Percentiles rank a stretch among this genome's conserved stretches.
phyloP scores from a whole-genome alignment of 177 flowering plant species.

The Tripterygium wilfordii region DNA sequence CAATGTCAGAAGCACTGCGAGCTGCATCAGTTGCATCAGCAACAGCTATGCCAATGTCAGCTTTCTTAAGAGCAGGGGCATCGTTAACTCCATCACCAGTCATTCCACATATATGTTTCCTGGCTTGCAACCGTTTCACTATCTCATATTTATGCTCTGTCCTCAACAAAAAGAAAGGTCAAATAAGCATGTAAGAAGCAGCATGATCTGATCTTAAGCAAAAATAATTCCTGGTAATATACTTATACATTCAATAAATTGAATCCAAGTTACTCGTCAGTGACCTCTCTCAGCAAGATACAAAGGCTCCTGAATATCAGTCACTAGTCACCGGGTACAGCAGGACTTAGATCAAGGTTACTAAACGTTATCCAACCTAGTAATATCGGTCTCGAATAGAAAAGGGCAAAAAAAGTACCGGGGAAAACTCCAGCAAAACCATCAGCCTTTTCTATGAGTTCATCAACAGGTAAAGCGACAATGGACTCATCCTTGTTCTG shows the following conservation, averaged over 20 bases:
- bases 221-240: too few species aligned
- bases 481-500: constrained; percentile 74
- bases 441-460: constrained; percentile 79
- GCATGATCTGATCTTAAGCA: too few species aligned
- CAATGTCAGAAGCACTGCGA: constrained; percentile 92
- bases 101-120: constrained; percentile 88
- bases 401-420: constrained; percentile 28
- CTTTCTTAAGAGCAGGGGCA: constrained; percentile 90
- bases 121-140: constrained; percentile 78
- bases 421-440: constrained; percentile 93
- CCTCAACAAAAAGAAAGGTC: constrained; percentile 4
- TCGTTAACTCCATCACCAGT: constrained; percentile 95
- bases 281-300: too few species aligned
- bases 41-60: constrained; percentile 93
- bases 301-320: too few species aligned
- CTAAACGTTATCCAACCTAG: background rate
- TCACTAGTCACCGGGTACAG: background rate
- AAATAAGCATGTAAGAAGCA: constrained; percentile 1
- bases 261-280: too few species aligned
- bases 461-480: constrained; percentile 69
- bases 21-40: constrained; percentile 97
- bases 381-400: too few species aligned
- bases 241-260: too few species aligned
- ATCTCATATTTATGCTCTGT: constrained; percentile 89
- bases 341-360: background rate